Percentiles rank a stretch among this genome's conserved stretches.
Conservation (phyloP, 495 filamentous ascomycete species). For the Talaromyces borbonicus region DNA sequence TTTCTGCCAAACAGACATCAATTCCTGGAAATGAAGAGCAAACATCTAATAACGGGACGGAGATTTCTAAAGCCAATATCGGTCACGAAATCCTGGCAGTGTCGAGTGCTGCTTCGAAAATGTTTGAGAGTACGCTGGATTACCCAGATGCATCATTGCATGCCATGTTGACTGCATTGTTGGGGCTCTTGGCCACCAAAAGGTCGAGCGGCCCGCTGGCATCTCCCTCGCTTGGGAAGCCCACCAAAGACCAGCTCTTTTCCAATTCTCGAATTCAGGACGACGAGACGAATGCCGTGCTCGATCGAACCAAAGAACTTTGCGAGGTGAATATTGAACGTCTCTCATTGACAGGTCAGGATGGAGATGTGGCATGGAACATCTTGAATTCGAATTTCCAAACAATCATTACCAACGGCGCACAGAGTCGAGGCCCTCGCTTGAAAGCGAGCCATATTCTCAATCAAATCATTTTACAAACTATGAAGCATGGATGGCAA, state of each 20-base stretch:
- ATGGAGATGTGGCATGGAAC: slow-evolving; percentile 62
- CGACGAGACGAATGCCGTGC: slow-evolving; percentile 52
- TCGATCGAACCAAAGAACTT: slow-evolving; percentile 73
- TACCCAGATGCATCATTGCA: slow-evolving; percentile 75
- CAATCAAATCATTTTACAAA: slow-evolving; percentile 55
- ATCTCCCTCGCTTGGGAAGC: slow-evolving; percentile 12
- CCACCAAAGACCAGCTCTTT: slow-evolving; percentile 24
- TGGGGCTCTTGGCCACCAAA: slow-evolving; percentile 47
- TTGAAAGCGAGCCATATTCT: slow-evolving; percentile 64
- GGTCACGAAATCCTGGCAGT: slow-evolving; percentile 75
- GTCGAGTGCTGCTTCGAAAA: slow-evolving; percentile 72
- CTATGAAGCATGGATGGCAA: slow-evolving; percentile 25
- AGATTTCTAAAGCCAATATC: slow-evolving; percentile 50
- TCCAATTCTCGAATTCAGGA: slow-evolving; percentile 36
- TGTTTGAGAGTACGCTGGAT: slow-evolving; percentile 84
- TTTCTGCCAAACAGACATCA: slow-evolving; percentile 22
- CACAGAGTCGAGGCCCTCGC: slow-evolving; percentile 50
- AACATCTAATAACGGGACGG: slow-evolving; percentile 22
- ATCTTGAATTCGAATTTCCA: slow-evolving; percentile 61
- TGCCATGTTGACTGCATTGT: slow-evolving; percentile 66
- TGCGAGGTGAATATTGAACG: slow-evolving; percentile 70
- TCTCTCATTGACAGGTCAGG: slow-evolving; percentile 49
- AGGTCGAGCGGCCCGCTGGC: slow-evolving; percentile 14
- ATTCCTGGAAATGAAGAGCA: slow-evolving; percentile 21
- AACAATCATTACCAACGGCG: slow-evolving; percentile 44